Base-by-base conservation (phyloP, 1,284 basidiomycete genomes). In the Porodaedalea pini region DNA sequence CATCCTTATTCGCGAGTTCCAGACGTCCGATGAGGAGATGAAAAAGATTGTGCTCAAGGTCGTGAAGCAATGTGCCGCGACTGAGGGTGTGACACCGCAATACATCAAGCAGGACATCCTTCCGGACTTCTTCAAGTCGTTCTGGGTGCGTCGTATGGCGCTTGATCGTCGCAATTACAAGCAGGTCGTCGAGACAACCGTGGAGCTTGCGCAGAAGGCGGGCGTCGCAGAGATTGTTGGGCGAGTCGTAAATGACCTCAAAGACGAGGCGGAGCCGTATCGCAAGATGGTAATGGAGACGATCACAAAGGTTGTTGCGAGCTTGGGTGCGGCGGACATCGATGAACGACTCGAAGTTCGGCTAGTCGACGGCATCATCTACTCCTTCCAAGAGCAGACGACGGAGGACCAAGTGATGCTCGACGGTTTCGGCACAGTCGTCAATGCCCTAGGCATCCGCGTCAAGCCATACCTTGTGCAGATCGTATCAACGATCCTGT, bases 271-370 rank as follows among this genome's bases (percentile, higher is more conserved):
- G 1, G 97, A 99, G 75, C 94, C 94, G 4, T 98, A 96, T 78
- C 81, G 96, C 63, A 98, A 98, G 80, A 99, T 99, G 97, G 95
- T 98, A 41, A 99, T 99, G 96, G 97, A 99, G 76, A 98, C 97
- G 0, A 98, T 99, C 66, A 97, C 94, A 21, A 97, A 98, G 71
- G 97, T 99, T 37, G 82, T 99, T 31, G 86, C 88, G 5, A 90
- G 88, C 10, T 83, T 97, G 3, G 95, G 97, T 57, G 93, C 96
- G 1, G 92, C 95, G 0, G 97, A 99, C 68, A 92, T 99, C 59
- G 96, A 99, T 68, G 94, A 99, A 72, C 82, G 94, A 51, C 78
- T 99, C 48, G 96, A 99, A 73, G 85, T 96, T 11, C 83, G 92
- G 57, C 83, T 99, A 11, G 91, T 99, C 32, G 97, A 99, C 68